Base-by-base conservation (phyloP, 306 rosid genomes). In the Rosa persica region DNA sequence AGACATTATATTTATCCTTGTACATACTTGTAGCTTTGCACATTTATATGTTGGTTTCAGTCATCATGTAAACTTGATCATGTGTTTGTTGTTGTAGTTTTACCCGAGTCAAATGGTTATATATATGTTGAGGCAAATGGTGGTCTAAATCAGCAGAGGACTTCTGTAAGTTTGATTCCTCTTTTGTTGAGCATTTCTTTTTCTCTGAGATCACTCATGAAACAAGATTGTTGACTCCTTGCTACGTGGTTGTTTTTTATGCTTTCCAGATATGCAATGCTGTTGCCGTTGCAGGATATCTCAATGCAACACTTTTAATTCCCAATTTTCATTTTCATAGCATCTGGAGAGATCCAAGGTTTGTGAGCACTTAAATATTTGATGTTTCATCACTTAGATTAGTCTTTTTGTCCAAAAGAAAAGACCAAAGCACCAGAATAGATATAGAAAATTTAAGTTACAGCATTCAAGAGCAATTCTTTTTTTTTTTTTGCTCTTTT, bases 311-410 rank as follows among this genome's bases (percentile, higher is more conserved):
- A 34, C 99, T 95, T 79, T 83, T 95, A 57, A 93, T 95, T 72
- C 98, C 99, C 81, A 95, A 93, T 81, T 95, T 95, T 84, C 98
- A 91, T 82, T 95, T 81, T 83, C 98, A 95, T 81, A 95, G 98
- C 91, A 90, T 95, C 85, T 95, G 98, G 98, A 90, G 94, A 90
- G 98, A 95, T 84, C 98, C 97, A 62, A 95, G 98, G 98, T 95
- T 83, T 75, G 96, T 75, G 48, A 62, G 43, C 42, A 71, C 73
- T 79, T 60, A 38, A 38, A 17, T 73, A 12, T 52, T 60, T 64
- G 70, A 39, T 15, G 48, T 40, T 57, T 27, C 40, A 13, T 40
- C 42, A 16, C 69, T 42, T 34, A 2, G 22, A 40, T 8, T 22
- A 40, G 2, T 3, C 8, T 55, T 73, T 16, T 6, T 10, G 38